These are phyloP conservation scores for Allomyces arbusculus DNA, from an alignment of 192 early-diverging fungal species.

Conservation along the genomic window DNA sequence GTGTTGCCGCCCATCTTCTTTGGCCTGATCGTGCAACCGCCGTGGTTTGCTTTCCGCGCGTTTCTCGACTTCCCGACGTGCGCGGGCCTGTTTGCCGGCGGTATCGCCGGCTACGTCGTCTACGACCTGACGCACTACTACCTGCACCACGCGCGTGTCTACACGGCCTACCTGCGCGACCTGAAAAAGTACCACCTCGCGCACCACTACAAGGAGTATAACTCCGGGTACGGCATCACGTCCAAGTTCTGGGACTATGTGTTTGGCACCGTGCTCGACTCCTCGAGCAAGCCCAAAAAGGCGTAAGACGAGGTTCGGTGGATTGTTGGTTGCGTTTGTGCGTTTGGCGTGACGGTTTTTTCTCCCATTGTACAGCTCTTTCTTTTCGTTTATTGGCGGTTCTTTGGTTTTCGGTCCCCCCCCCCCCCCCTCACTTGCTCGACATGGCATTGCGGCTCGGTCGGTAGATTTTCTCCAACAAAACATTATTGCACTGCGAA, in stretches of 20 bases:
- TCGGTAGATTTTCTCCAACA: too few species aligned
- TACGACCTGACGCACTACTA: conserved; percentile 91
- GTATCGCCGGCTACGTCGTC: conserved; percentile 60
- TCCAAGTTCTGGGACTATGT: conserved; percentile 76
- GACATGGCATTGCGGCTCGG: too few species aligned
- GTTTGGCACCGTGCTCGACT: conserved; percentile 40
- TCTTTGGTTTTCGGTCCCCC: too few species aligned
- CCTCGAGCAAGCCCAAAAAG: conserved; percentile 1
- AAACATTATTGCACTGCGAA: too few species aligned
- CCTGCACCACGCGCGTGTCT: conserved; percentile 72
- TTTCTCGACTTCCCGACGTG: conserved; percentile 43
- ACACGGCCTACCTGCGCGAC: conserved; percentile 45
- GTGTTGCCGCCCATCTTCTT: conserved; percentile 64
- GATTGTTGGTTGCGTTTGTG: too few species aligned
- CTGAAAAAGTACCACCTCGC: conserved; percentile 90
- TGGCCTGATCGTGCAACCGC: neutral
- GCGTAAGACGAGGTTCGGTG: neutral
- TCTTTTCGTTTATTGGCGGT: too few species aligned
- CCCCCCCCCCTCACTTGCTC: too few species aligned
- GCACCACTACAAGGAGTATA: conserved; percentile 85
- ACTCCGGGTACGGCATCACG: conserved; percentile 74
- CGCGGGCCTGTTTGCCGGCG: conserved; percentile 51
- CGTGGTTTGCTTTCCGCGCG: conserved; percentile 19
- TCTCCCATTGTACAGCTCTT: too few species aligned
- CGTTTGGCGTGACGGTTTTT: too few species aligned